phyloP scores from a whole-genome alignment of 192 early-diverging fungal genomes.

The Coemansia sp. region DNA sequence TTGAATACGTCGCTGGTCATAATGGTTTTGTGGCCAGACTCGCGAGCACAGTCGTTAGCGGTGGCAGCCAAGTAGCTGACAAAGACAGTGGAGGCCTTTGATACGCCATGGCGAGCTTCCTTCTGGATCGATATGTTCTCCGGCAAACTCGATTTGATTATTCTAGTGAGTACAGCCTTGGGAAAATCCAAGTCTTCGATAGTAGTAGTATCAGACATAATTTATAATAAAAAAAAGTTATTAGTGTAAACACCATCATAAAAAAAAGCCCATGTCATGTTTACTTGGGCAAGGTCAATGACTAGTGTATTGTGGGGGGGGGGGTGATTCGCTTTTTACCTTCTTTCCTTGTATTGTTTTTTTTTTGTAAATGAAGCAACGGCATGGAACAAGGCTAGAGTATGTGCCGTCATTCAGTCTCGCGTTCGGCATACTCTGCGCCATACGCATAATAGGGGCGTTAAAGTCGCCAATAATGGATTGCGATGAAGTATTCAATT shows the following conservation, averaged over 20 bases:
- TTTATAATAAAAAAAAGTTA: neutral
- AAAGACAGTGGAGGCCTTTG: slow-evolving; percentile 37
- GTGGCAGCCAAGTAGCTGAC: slow-evolving; percentile 49
- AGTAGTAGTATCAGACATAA: slow-evolving; percentile 3
- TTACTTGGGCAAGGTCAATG: too few species aligned
- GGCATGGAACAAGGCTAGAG: neutral
- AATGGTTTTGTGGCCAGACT: slow-evolving; percentile 41
- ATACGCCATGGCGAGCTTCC: slow-evolving; percentile 34
- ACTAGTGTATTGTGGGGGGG: too few species aligned
- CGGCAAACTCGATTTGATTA: slow-evolving; percentile 40
- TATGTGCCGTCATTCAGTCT: slow-evolving; percentile 25
- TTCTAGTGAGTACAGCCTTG: slow-evolving; percentile 37
- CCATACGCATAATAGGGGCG: slow-evolving; percentile 28
- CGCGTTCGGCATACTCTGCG: slow-evolving; percentile 24
- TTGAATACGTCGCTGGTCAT: slow-evolving; percentile 39
- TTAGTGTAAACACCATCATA: neutral
- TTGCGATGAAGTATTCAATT: slow-evolving; percentile 84
- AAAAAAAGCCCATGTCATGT: too few species aligned
- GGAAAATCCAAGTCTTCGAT: slow-evolving; percentile 49
- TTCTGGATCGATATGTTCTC: slow-evolving; percentile 48
- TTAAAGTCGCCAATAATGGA: slow-evolving; percentile 42
- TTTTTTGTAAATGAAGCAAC: neutral
- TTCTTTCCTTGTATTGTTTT: too few species aligned
- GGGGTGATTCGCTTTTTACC: too few species aligned
- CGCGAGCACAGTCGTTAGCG: slow-evolving; percentile 47